Evolutionary conservation across 371 early-diverging fungal species (phyloP), one percentile per base, ranked within the genome.

Genomic region (Rhizopus delemar): DNA sequence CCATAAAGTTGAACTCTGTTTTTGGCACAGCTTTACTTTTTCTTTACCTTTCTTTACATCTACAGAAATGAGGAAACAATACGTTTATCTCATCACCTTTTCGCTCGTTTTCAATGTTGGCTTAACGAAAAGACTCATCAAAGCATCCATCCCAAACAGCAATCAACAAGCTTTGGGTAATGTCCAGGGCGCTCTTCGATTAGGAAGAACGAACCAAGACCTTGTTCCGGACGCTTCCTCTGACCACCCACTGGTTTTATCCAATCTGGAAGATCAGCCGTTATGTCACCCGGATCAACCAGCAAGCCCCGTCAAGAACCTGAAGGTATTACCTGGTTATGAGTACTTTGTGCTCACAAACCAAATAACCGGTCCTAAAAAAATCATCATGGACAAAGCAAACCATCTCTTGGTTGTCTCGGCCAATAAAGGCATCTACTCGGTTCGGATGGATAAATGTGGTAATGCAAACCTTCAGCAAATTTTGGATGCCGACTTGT

Each of bases 381-480:
- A 71, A 31, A 39, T 79, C 3, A 28, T 74, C 4, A 62, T 76
- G 33, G 80, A 79, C 39, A 63, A 57, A 7, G 66, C 69, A 15
- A 68, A 71, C 51, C 80, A 79, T 60, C 33, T 76, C 0, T 52
- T 79, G 13, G 74, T 74, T 8, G 54, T 74, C 2, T 66, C 74
- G 34, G 66, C 64, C 6, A 60, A 46, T 12, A 39, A 71, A 6
- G 69, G 65, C 5, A 22, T 74, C 2, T 71, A 68, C 43, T 76
- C 77, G 16, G 52, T 79, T 6, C 72, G 80, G 31, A 74, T 69
- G 65, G 80, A 79, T 49, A 57, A 67, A 46, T 79, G 80, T 36
- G 74, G 77, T 9, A 79, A 79, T 31, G 38, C 68, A 1, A 61
- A 74, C 15, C 52, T 62, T 34, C 53, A 63, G 11, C 31, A 41